Evolutionary conservation across 1,284 basidiomycete genomes (phyloP).

Genomic region (Austroboletus rostrupii): DNA sequence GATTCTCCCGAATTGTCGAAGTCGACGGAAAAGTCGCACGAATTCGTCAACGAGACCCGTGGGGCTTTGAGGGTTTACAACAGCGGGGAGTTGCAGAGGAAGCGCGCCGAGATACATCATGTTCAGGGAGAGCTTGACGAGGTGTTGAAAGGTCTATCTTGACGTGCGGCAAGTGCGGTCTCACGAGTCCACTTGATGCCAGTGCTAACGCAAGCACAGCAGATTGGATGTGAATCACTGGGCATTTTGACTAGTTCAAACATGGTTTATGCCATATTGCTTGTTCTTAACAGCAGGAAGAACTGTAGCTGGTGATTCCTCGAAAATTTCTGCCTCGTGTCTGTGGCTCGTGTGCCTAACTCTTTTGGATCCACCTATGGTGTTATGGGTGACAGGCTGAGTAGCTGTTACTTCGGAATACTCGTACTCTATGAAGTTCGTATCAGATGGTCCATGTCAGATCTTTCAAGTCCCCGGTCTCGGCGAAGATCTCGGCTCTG

Average conservation of each 20-base stretch:
- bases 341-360: background rate
- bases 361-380: background rate
- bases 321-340: background rate
- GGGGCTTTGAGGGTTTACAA: conserved; percentile 52
- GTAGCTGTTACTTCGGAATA: background rate
- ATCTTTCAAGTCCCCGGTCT: background rate
- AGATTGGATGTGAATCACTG: conserved; percentile 1
- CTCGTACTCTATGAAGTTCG: background rate
- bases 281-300: no score
- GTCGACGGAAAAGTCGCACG: conserved; percentile 50
- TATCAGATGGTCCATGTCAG: background rate
- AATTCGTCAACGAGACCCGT: conserved; percentile 49
- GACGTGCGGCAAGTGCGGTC: conserved; percentile 19
- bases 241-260: background rate
- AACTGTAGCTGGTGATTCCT: background rate
- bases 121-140: conserved; percentile 42
- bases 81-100: conserved; percentile 45
- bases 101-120: conserved; percentile 45
- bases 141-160: conserved; percentile 28
- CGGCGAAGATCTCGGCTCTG: background rate
- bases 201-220: background rate
- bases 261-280: background rate
- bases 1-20: conserved; percentile 28
- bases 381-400: no score
- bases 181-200: background rate